Evolutionary conservation across 2,329 filamentous ascomycete genomes (phyloP).

Genomic region (Exophiala sp.): DNA sequence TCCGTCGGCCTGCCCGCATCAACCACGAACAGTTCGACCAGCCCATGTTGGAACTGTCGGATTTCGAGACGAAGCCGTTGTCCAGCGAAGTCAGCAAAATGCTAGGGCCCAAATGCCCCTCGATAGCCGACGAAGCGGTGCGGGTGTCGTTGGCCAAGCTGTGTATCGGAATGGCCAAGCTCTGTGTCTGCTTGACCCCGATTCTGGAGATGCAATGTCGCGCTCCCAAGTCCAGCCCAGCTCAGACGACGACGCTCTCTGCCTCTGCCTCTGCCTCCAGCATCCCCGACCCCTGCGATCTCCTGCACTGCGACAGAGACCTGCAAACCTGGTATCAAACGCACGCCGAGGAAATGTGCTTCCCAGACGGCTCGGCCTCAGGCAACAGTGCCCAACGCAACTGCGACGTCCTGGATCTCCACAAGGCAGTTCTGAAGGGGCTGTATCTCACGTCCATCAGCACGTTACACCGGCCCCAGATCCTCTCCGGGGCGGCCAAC

Average conservation of each 20-base stretch:
- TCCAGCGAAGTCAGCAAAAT: not conserved
- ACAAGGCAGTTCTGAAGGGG: slow-evolving; percentile 81
- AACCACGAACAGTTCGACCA: slow-evolving; percentile 58
- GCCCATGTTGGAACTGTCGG: not conserved
- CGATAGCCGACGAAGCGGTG: not conserved
- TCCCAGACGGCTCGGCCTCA: not conserved
- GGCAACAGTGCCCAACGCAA: not conserved
- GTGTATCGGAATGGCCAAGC: slow-evolving; percentile 57
- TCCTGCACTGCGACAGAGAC: not conserved
- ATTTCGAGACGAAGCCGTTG: slow-evolving; percentile 3
- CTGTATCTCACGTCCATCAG: slow-evolving; percentile 90
- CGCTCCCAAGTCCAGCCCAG: too few species aligned
- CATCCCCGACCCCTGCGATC: not conserved
- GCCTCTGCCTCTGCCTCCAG: too few species aligned
- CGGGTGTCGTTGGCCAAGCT: not conserved
- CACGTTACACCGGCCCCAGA: slow-evolving; percentile 81
- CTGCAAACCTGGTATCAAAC: not conserved
- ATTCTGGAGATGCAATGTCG: too few species aligned
- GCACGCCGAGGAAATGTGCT: not conserved
- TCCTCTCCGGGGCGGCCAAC: slow-evolving; percentile 45
- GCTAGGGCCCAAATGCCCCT: not conserved
- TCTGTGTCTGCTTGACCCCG: too few species aligned
- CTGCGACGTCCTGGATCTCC: slow-evolving; percentile 47
- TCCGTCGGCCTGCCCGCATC: slow-evolving; percentile 84
- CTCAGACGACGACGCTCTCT: too few species aligned